phyloP scores from a whole-genome alignment of 2,329 filamentous ascomycete species.

The Colletotrichum phormii region DNA sequence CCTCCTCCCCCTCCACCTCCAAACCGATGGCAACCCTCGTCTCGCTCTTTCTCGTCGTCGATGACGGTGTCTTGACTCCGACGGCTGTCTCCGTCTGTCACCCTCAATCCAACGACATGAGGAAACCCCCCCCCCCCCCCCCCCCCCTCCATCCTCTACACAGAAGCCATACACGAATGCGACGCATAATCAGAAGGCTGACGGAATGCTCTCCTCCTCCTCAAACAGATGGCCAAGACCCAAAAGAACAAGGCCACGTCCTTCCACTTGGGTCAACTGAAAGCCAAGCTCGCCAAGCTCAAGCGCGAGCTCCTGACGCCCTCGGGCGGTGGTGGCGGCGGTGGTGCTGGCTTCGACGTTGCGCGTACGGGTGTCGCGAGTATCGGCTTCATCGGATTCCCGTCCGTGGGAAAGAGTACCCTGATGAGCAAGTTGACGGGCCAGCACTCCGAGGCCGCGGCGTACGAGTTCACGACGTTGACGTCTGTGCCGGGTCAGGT shows the following conservation, averaged over 20 bases:
- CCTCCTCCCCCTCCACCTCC: conserved; percentile 29
- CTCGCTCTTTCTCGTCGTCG: conserved; percentile 22
- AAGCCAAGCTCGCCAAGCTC: conserved; percentile 97
- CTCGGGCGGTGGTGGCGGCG: conserved; percentile 84
- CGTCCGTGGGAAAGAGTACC: conserved; percentile 98
- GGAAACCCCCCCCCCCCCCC: background rate
- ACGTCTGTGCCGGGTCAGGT: conserved; percentile 98
- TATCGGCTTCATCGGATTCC: conserved; percentile 97
- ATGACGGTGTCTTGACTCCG: background rate
- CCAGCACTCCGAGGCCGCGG: conserved; percentile 95
- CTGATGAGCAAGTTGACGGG: conserved; percentile 95
- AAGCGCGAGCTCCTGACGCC: conserved; percentile 96
- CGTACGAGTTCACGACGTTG: conserved; percentile 98
- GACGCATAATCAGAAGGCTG: background rate
- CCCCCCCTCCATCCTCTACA: background rate
- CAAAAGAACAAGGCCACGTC: conserved; percentile 98
- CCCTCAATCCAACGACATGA: background rate
- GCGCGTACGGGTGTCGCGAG: conserved; percentile 97
- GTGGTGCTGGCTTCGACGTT: conserved; percentile 93
- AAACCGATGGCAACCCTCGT: background rate
- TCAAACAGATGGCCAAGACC: conserved; percentile 85
- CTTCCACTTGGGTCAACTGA: conserved; percentile 94
- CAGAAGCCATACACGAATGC: conserved; percentile 1
- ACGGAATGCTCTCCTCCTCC: conserved; percentile 37
- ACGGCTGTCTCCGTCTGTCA: background rate